Percentiles rank a stretch among this genome's conserved stretches.
Evolutionary conservation across 805 yeast genomes (phyloP).

Genomic region (Starmerella lactis-condensi): DNA sequence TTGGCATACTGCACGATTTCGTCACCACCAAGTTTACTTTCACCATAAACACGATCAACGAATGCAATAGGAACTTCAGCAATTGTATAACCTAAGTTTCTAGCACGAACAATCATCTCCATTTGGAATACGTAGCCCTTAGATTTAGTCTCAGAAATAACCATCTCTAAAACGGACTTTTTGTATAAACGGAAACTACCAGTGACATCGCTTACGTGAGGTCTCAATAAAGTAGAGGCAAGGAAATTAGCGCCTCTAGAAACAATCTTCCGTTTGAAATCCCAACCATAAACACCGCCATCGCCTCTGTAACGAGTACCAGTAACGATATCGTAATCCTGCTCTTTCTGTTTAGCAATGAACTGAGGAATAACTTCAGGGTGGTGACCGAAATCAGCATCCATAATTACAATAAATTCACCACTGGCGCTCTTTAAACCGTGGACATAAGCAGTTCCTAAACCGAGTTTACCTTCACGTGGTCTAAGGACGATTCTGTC

Average conservation of each 20-base stretch:
- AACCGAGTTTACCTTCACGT: constrained; percentile 59
- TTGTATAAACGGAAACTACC: constrained; percentile 63
- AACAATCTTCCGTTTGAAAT: constrained; percentile 56
- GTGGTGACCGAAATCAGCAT: constrained; percentile 60
- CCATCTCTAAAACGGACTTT: constrained; percentile 45
- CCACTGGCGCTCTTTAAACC: constrained; percentile 57
- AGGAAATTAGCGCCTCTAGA: constrained; percentile 67
- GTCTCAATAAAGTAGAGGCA: constrained; percentile 53
- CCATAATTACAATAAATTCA: constrained; percentile 62
- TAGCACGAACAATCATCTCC: constrained; percentile 77
- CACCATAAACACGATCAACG: constrained; percentile 65
- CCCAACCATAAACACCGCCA: constrained; percentile 78
- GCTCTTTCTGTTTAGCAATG: constrained; percentile 38
- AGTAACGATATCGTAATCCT: constrained; percentile 27
- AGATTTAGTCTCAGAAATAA: constrained; percentile 48
- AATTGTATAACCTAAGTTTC: constrained; percentile 50
- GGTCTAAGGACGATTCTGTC: constrained; percentile 47
- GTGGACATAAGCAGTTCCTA: constrained; percentile 67
- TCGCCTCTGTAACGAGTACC: constrained; percentile 59
- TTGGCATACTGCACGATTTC: constrained; percentile 61
- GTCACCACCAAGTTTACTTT: constrained; percentile 61
- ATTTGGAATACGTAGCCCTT: constrained; percentile 74
- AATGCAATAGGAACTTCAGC: constrained; percentile 67
- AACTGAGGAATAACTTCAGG: constrained; percentile 65
- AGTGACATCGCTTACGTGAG: constrained; percentile 54